Evolutionary conservation across 2,329 filamentous ascomycete species (phyloP), one percentile per base, ranked within the genome.

Genomic region (Alternaria brassicicola): DNA sequence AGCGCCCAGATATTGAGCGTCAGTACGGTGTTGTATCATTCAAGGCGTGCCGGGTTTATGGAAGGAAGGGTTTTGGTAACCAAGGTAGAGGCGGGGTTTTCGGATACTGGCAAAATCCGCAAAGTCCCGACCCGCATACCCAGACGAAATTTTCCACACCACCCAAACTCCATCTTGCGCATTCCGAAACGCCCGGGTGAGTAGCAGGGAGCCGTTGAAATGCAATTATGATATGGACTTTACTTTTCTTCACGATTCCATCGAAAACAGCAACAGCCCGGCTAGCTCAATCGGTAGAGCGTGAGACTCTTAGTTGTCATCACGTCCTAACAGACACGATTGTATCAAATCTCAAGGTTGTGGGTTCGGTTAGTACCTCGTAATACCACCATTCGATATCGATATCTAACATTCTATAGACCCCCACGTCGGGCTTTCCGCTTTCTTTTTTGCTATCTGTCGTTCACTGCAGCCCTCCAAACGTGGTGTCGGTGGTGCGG

Each of bases 271-370:
- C 38, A 55, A 39, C 39, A 39, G 63, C 63, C 63, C 53, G 61
- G 63, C 55, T 65, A 60, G 63, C 72, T 73, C 71, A 76, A 76
- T 76, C 75, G 75, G 74, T 76, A 77, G 75, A 75, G 75, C 75
- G 72, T 76, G 69, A 76, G 75, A 76, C 74, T 77, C 74, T 77
- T 76, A 76, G 57, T 39, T 57, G 57, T 39, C 52, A 46, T 57
- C 54, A 57, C 54, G 54, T 39, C 41, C 54, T 57, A 46, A 52
- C 26, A 57, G 54, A 41, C 54, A 52, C 54, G 54, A 52, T 57
- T 52, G 33, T 31, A 52, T 49, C 23, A 51, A 46, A 62, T 62
- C 59, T 62, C 56, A 62, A 62, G 59, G 59, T 59, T 62, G 59
- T 56, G 59, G 56, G 59, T 62, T 62, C 57, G 55, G 31, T 33